phyloP scores from a whole-genome alignment of 345 rosid genomes.

The Clarkia xantiana region DNA sequence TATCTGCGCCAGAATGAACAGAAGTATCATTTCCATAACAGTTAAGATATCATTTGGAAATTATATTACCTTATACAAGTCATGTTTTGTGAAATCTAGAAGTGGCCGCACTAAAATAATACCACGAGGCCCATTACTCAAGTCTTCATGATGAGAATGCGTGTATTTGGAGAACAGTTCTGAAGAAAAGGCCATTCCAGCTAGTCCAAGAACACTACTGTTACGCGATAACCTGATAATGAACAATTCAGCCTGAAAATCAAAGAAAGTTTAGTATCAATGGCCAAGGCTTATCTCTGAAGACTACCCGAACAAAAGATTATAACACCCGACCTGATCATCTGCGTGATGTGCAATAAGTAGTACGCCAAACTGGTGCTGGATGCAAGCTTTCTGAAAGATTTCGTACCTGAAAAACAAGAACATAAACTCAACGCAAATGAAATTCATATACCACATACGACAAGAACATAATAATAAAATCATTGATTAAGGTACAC shows the following conservation, averaged over 20 bases:
- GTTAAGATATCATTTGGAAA: background rate
- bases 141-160: slow-evolving; percentile 17
- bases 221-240: slow-evolving; percentile 77
- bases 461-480: background rate
- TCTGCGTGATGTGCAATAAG: slow-evolving; percentile 91
- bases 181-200: slow-evolving; percentile 72
- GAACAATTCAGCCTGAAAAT: slow-evolving; percentile 76
- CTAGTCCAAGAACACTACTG: slow-evolving; percentile 94
- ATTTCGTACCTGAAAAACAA: slow-evolving; percentile 42
- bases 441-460: slow-evolving; percentile 1
- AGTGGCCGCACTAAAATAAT: slow-evolving; percentile 72
- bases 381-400: slow-evolving; percentile 46
- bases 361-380: slow-evolving; percentile 45
- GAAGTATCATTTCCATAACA: background rate
- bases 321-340: slow-evolving; percentile 50
- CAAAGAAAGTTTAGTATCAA: too few relatives aligned
- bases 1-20: slow-evolving; percentile 29
- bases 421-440: background rate
- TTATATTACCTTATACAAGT: slow-evolving; percentile 54
- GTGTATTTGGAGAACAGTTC: slow-evolving; percentile 33
- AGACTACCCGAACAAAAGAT: background rate
- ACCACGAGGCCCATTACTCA: slow-evolving; percentile 14
- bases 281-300: background rate
- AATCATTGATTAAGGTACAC: background rate
- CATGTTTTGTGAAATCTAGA: slow-evolving; percentile 60